Evolutionary conservation across 768 basidiomycete genomes (phyloP).

Genomic region (Mycena chlorophos): DNA sequence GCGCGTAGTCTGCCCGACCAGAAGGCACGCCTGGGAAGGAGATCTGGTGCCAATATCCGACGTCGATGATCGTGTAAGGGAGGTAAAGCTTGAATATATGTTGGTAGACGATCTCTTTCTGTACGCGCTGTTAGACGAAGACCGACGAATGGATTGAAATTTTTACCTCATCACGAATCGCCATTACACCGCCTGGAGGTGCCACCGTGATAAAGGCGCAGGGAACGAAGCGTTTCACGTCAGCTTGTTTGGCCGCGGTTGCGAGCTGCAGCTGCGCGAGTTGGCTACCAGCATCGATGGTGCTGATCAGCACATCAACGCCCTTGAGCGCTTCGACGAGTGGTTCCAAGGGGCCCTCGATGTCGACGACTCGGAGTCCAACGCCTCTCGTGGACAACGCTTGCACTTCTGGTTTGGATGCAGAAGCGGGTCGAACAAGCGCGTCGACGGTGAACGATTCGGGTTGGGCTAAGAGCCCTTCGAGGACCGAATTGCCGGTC

Average conservation of each 20-base stretch:
- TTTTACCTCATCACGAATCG: too few species aligned
- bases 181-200: conserved; percentile 10
- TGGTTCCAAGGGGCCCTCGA: conserved; percentile 1
- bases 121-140: not conserved
- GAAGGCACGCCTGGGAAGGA: conserved; percentile 8
- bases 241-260: conserved; percentile 14
- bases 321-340: conserved; percentile 6
- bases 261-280: conserved; percentile 9
- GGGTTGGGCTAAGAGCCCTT: too few species aligned
- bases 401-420: conserved; percentile 1
- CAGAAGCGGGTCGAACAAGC: conserved; percentile 16
- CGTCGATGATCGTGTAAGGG: conserved; percentile 31
- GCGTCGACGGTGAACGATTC: conserved; percentile 9
- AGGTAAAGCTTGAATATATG: conserved; percentile 24
- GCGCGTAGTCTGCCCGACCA: conserved; percentile 7
- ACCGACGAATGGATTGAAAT: not conserved
- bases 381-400: conserved; percentile 4
- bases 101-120: conserved; percentile 28
- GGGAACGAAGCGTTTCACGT: conserved; percentile 17
- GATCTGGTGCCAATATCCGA: conserved; percentile 33
- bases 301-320: conserved; percentile 15
- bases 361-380: conserved; percentile 11
- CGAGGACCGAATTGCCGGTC: too few species aligned
- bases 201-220: conserved; percentile 13
- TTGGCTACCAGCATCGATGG: conserved; percentile 9